Evolutionary conservation across 2,329 filamentous ascomycete species (phyloP), one percentile per base, ranked within the genome.

Genomic region (Pestalotiopsis sp.): DNA sequence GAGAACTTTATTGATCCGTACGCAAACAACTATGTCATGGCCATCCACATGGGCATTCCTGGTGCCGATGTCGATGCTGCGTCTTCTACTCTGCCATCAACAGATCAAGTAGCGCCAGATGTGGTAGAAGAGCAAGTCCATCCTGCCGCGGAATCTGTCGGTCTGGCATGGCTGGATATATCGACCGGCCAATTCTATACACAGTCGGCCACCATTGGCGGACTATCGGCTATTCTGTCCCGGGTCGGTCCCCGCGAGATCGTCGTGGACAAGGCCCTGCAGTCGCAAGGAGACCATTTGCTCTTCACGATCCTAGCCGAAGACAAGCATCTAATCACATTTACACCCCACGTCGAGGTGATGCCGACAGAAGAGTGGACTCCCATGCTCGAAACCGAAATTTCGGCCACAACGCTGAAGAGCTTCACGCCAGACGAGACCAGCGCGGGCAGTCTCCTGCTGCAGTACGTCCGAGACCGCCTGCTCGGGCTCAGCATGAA

Each of bases 1-100:
- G 96, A 99, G 81, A 95, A 94, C 75, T 99, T 98, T 79, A 94
- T 99, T 85, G 93, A 98, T 78, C 93, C 94, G 1, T 95, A 93
- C 77, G 90, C 93, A 75, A 98, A 96, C 80, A 98, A 98, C 78
- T 99, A 95, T 79, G 86, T 98, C 41, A 88, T 98, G 78, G 91
- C 93, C 49, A 87, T 98, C 62, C 89, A 97, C 76, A 78, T 92
- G 36, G 71, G 73, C 39, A 63, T 66, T 58, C 61, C 36, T 9
- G 14, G 9, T 2, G 23, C 14, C 80, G 85, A 69, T 69, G 75
- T 4, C 9, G 17, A 36, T 36, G 31, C 2, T 2, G 31, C 31
- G 31, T 36, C 13, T 12, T 20, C 14, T 36, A 7, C 14, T 38
- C 4, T 49, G 9, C 7, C 27, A 4, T 3, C 36, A 4, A 13